Conservation (phyloP, 2,329 filamentous ascomycete genomes). For the Metarhizium album region DNA sequence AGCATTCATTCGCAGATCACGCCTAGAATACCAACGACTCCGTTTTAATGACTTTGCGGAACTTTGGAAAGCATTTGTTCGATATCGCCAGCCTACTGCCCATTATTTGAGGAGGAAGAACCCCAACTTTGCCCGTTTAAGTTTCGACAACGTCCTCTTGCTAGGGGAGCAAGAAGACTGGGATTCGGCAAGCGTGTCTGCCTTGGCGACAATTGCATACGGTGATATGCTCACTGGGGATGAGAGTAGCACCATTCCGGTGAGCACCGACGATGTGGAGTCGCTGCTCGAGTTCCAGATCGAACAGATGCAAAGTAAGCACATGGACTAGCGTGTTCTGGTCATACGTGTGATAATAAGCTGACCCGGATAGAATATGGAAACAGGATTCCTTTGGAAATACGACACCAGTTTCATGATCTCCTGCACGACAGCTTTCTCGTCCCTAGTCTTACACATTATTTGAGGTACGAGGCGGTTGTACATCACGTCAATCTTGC, state of each 20-base stretch:
- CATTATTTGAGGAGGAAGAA: constrained; percentile 53
- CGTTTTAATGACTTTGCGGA: constrained; percentile 68
- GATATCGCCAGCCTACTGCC: constrained; percentile 68
- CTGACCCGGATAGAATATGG: constrained; percentile 48
- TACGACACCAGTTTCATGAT: constrained; percentile 59
- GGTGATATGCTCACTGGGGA: constrained; percentile 40
- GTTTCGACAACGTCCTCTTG: constrained; percentile 47
- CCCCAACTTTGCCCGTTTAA: constrained; percentile 42
- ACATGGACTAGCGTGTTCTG: neutral
- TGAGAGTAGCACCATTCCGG: constrained; percentile 28
- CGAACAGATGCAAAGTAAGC: constrained; percentile 69
- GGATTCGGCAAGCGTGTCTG: constrained; percentile 29
- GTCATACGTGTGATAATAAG: neutral
- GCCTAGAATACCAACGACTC: constrained; percentile 69
- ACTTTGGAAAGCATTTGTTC: constrained; percentile 75
- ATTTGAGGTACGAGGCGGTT: constrained; percentile 46
- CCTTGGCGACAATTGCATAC: constrained; percentile 37
- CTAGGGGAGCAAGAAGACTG: constrained; percentile 41
- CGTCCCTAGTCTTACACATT: constrained; percentile 65
- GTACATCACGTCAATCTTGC: neutral
- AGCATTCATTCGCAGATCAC: constrained; percentile 63
- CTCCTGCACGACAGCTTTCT: constrained; percentile 57
- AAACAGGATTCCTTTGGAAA: constrained; percentile 62
- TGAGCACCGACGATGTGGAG: constrained; percentile 73
- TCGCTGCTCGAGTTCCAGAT: constrained; percentile 80